Evolutionary conservation across 2,329 filamentous ascomycete genomes (phyloP).

Genomic region (Diaporthe citri): DNA sequence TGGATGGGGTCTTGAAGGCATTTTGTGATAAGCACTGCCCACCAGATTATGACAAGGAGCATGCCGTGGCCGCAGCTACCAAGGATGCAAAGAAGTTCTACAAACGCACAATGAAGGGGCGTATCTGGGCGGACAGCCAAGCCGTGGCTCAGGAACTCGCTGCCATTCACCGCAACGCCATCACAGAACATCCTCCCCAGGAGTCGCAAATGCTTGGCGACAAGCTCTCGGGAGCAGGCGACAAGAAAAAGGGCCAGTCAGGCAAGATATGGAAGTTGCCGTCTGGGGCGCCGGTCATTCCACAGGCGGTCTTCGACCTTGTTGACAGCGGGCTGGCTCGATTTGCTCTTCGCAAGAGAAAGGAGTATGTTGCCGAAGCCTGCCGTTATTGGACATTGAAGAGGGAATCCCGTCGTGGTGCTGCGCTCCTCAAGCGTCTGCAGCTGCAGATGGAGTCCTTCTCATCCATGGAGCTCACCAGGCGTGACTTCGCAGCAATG

Average conservation of each 20-base stretch:
- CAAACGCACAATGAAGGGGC: conserved; percentile 87
- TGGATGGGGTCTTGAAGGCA: conserved; percentile 88
- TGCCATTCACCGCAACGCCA: conserved; percentile 74
- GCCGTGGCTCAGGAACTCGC: conserved; percentile 84
- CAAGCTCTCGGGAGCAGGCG: conserved; percentile 81
- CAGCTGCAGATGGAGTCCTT: conserved; percentile 97
- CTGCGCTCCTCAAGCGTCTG: conserved; percentile 90
- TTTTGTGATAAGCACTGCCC: conserved; percentile 97
- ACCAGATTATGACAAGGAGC: conserved; percentile 86
- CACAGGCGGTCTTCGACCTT: conserved; percentile 86
- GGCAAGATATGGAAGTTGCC: conserved; percentile 90
- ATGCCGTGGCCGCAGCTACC: conserved; percentile 84
- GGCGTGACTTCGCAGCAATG: conserved; percentile 96
- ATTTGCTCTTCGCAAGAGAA: conserved; percentile 85
- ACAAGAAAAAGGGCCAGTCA: conserved; percentile 79
- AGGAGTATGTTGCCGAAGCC: conserved; percentile 91
- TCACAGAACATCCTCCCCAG: conserved; percentile 79
- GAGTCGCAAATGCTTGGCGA: conserved; percentile 87
- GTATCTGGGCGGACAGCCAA: conserved; percentile 93
- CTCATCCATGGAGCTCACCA: conserved; percentile 95
- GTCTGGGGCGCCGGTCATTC: conserved; percentile 94
- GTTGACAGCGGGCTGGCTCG: conserved; percentile 86
- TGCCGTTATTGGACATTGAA: conserved; percentile 99
- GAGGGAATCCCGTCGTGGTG: conserved; percentile 90
- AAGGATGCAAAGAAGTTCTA: conserved; percentile 90